A percentile compares a stretch with the other conserved stretches of the same genome.
These are phyloP conservation scores for Paraconiothyrium brasiliense DNA, from an alignment of 2,329 filamentous ascomycete genomes.

Conservation along the genomic window DNA sequence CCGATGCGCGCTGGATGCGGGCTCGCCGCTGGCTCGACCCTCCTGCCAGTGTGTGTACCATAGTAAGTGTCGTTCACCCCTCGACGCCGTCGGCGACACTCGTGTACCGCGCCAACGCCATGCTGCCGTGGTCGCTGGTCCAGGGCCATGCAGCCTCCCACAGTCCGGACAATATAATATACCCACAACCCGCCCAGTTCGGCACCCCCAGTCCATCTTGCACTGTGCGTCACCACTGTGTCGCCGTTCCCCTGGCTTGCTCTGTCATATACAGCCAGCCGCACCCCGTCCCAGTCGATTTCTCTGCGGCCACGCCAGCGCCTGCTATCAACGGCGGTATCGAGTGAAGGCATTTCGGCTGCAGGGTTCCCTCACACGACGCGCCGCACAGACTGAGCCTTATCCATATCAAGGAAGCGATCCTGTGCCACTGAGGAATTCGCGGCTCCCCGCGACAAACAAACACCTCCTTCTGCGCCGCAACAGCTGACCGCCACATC, in stretches of 20 bases:
- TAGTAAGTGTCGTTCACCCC: too few species aligned
- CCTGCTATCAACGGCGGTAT: background rate
- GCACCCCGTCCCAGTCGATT: slow-evolving; percentile 1
- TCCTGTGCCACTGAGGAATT: slow-evolving; percentile 33
- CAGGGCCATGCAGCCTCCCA: background rate
- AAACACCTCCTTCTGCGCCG: slow-evolving; percentile 16
- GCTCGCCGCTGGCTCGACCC: too few species aligned
- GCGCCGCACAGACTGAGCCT: slow-evolving; percentile 32
- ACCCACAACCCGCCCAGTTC: background rate
- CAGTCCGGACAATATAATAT: slow-evolving; percentile 4
- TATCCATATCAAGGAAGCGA: slow-evolving; percentile 38
- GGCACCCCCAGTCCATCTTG: background rate
- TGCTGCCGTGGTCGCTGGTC: background rate
- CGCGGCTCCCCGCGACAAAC: slow-evolving; percentile 25
- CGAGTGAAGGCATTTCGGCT: slow-evolving; percentile 4
- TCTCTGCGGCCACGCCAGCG: slow-evolving; percentile 2
- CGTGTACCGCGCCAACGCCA: slow-evolving; percentile 12
- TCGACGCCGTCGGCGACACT: slow-evolving; percentile 1
- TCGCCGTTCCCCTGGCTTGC: background rate
- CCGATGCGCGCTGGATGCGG: background rate
- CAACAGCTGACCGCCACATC: slow-evolving; percentile 6
- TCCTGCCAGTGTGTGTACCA: too few species aligned
- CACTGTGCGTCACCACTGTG: slow-evolving; percentile 3
- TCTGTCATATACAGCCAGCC: background rate
- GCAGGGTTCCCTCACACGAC: background rate